Percentiles rank a stretch among this genome's conserved stretches.
phyloP scores from a whole-genome alignment of 768 basidiomycete species.

The Mrakia hoshinonis region DNA sequence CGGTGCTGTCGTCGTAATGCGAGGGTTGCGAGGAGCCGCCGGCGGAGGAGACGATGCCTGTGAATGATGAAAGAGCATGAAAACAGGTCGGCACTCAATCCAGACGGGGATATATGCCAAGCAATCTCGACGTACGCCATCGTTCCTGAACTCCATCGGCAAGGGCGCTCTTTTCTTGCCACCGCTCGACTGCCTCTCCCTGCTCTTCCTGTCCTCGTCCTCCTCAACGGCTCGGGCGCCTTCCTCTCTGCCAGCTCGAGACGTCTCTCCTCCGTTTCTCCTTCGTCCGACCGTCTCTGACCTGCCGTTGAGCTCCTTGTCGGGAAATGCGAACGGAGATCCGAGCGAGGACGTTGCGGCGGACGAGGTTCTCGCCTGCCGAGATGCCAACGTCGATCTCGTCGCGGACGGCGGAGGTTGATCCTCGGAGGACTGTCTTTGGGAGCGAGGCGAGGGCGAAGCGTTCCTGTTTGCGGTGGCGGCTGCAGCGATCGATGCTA shows the following conservation, averaged over 20 bases:
- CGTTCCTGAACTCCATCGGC: constrained; percentile 18
- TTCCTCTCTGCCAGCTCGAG: neutral
- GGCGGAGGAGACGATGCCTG: neutral
- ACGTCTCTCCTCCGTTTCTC: neutral
- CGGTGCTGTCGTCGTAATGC: neutral
- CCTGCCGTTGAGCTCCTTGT: neutral
- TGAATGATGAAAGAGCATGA: neutral
- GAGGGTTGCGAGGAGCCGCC: neutral
- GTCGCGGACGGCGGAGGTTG: neutral
- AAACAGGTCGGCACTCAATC: neutral
- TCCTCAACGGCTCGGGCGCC: neutral
- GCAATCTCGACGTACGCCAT: neutral
- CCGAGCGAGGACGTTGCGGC: neutral
- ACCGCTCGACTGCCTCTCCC: constrained; percentile 5
- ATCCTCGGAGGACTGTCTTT: neutral
- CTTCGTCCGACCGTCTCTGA: constrained; percentile 1
- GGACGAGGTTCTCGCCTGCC: neutral
- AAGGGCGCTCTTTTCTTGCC: neutral
- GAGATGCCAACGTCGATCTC: neutral
- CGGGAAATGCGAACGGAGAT: neutral
- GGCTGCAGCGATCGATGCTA: neutral
- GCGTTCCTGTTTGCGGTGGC: neutral
- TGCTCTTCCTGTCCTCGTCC: neutral
- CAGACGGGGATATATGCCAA: neutral
- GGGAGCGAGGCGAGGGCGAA: neutral